Conservation (phyloP, 225 moss, liverwort and hornwort genomes). For the Neckera pumila region DNA sequence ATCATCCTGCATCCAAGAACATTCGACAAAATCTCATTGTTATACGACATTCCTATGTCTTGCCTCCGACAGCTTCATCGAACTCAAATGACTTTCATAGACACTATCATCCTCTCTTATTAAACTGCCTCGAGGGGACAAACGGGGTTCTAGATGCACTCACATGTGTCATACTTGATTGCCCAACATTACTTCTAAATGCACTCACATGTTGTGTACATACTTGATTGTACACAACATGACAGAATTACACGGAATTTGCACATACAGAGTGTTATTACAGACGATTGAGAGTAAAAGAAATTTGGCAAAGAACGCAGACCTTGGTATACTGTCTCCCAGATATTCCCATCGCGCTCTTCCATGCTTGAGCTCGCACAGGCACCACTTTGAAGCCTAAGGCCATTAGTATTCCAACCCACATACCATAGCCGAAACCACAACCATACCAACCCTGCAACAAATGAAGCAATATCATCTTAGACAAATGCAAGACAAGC, state of each 20-base stretch:
- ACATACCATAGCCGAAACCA: slow-evolving; percentile 92
- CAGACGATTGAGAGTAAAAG: neutral
- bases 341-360: slow-evolving; percentile 69
- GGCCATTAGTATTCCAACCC: slow-evolving; percentile 84
- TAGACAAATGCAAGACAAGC: neutral
- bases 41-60: neutral
- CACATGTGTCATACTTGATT: neutral
- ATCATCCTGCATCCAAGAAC: slow-evolving; percentile 56
- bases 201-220: neutral
- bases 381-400: slow-evolving; percentile 87
- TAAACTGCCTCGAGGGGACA: neutral
- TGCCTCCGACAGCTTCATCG: neutral
- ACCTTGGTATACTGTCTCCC: slow-evolving; percentile 85
- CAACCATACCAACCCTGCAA: slow-evolving; percentile 94
- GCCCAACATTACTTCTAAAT: neutral
- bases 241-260: neutral
- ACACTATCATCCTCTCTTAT: neutral
- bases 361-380: slow-evolving; percentile 82
- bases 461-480: neutral
- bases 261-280: neutral
- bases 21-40: neutral
- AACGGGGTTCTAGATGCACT: neutral
- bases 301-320: neutral
- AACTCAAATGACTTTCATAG: neutral
- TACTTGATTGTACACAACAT: neutral